Percentiles rank a stretch among this genome's conserved stretches.
These are phyloP conservation scores for Metschnikowia amazonensis DNA, from an alignment of 805 yeast species.

Conservation along the genomic window DNA sequence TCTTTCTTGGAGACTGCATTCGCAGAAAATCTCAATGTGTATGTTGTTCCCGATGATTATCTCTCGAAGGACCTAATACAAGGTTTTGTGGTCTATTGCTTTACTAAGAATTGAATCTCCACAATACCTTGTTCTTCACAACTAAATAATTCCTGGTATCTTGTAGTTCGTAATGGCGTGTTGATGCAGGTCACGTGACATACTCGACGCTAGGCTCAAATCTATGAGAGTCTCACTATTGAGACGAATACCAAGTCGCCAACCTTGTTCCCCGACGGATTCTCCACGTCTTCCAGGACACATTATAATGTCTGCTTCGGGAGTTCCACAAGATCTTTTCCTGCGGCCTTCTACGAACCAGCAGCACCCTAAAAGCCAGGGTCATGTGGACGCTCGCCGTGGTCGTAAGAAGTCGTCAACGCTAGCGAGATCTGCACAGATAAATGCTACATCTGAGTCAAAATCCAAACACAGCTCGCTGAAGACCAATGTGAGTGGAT, in stretches of 20 bases:
- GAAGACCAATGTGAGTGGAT: neutral
- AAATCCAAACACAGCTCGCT: neutral
- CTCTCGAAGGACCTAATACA: constrained; percentile 29
- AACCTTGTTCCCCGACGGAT: neutral
- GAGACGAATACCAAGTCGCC: neutral
- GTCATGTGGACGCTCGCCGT: constrained; percentile 1
- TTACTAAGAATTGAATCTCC: constrained; percentile 3
- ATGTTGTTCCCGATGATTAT: constrained; percentile 27
- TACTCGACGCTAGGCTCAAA: neutral
- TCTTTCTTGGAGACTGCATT: constrained; percentile 37
- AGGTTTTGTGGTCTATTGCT: constrained; percentile 47
- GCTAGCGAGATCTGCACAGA: neutral
- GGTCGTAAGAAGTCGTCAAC: constrained; percentile 4
- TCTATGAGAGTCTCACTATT: neutral
- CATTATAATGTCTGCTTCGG: constrained; percentile 1
- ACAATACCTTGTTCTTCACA: neutral
- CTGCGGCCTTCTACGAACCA: neutral
- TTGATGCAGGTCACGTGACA: neutral
- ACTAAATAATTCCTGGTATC: no score
- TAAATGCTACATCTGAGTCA: neutral
- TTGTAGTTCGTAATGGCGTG: neutral
- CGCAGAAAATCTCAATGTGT: constrained; percentile 31
- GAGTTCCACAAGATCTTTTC: neutral
- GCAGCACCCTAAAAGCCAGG: neutral
- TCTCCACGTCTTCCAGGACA: neutral